Percentiles rank a stretch among this genome's conserved stretches.
Evolutionary conservation across 163 green algal species (phyloP).

Genomic region (Coccomyxa subellipsoidea): DNA sequence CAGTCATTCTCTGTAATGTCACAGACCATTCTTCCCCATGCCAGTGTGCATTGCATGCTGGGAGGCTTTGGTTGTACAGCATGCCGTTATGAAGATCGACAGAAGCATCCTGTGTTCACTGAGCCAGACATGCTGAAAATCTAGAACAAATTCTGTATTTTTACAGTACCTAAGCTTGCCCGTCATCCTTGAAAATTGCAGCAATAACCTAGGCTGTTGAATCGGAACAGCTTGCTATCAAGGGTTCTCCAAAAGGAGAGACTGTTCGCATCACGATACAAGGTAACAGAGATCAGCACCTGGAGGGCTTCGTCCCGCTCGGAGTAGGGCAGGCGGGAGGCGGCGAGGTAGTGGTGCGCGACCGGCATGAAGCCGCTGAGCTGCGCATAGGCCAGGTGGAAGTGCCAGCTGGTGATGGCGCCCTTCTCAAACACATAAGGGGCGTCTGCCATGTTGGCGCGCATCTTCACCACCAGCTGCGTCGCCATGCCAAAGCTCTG

Average conservation of each 20-base stretch:
- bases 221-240: too few relatives aligned
- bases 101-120: too few relatives aligned
- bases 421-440: conserved; percentile 66
- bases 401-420: conserved; percentile 51
- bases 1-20: neutral
- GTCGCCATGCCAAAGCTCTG: conserved; percentile 36
- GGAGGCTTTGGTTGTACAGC: too few relatives aligned
- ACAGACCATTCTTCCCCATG: too few relatives aligned
- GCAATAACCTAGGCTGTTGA: too few relatives aligned
- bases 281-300: conserved; percentile 2
- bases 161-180: too few relatives aligned
- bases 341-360: conserved; percentile 66
- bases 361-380: conserved; percentile 47
- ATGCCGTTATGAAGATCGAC: too few relatives aligned
- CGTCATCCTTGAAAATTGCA: too few relatives aligned
- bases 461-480: conserved; percentile 62
- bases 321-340: conserved; percentile 45
- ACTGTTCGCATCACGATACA: neutral
- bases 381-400: conserved; percentile 63
- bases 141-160: too few relatives aligned
- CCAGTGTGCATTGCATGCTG: too few relatives aligned
- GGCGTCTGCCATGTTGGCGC: conserved; percentile 63
- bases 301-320: conserved; percentile 53
- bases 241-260: neutral
- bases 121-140: too few relatives aligned